Evolutionary conservation across 768 basidiomycete species (phyloP), one percentile per base, ranked within the genome.

Genomic region (Suillus lakei): DNA sequence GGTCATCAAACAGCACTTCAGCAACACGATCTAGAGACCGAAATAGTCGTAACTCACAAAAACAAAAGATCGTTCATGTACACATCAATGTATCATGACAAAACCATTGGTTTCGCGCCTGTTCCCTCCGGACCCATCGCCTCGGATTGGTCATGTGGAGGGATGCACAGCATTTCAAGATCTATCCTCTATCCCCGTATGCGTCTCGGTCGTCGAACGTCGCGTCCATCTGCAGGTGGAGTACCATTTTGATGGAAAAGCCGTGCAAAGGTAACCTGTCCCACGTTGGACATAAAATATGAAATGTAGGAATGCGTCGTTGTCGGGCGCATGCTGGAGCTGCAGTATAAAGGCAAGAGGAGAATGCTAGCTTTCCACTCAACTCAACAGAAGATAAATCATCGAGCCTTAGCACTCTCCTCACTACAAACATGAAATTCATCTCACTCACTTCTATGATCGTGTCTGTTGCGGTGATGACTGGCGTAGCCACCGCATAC

Each of bases 321-420:
- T 34, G 53, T 32, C 53, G 32, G 21, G 12, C 21, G 18, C 32
- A 32, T 54, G 53, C 53, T 12, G 1, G 30, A 13, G 21, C 32
- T 53, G 9, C 4, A 18, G 21, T 54, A 54, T 54, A 54, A 54
- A 54, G 5, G 30, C 21, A 12, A n/a, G 53, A n/a, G 12, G 30
- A 32, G 1, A n/a, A 3, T 21, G 53, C 21, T 51, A 54, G 21
- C 21, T 54, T 54, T 54, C 21, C 12, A 54, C 53, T 32, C 32
- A 54, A 54, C 34, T 53, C 51, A 51, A 30, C 28, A 51, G 6
- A 56, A 56, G 54, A 56, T 36, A 56, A 59, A 53, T 21, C 30
- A 53, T 21, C 51, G 4, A 53, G 51, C 18, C 30, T 13, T 30
- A 32, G 53, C 32, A 32, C 12, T 54, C 32, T 53, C 51, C 18